Evolutionary conservation across 345 rosid genomes (phyloP).

Genomic region (Noccaea bulbosa): DNA sequence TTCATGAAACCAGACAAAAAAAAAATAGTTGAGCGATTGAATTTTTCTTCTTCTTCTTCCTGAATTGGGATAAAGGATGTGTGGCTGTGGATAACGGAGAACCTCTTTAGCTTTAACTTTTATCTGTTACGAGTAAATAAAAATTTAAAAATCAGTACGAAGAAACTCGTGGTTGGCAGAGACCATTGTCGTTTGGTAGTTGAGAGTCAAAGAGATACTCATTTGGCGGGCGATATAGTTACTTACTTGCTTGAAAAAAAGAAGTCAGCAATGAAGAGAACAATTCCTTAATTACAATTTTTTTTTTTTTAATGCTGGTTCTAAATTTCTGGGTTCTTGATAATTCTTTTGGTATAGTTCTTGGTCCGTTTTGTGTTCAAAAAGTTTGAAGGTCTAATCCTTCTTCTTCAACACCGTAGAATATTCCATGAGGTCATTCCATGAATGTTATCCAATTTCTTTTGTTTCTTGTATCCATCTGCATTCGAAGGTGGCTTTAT

Average conservation of each 20-base stretch:
- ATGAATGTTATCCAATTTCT: background rate
- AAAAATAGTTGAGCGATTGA: background rate
- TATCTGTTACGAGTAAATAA: constrained; percentile 13
- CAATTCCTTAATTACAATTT: background rate
- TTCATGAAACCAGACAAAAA: constrained; percentile 1
- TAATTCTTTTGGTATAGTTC: background rate
- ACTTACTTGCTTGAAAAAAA: constrained; percentile 2
- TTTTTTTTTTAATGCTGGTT: background rate
- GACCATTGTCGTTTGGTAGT: constrained; percentile 30
- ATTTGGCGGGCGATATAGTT: constrained; percentile 12
- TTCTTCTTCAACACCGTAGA: no score
- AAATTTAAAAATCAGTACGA: constrained; percentile 26
- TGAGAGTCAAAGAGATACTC: background rate
- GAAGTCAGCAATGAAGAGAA: constrained; percentile 5
- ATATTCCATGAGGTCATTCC: background rate
- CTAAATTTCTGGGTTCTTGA: background rate
- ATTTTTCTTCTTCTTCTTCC: background rate
- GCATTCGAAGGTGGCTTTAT: constrained; percentile 9
- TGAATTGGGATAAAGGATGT: constrained; percentile 36
- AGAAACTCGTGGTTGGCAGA: constrained; percentile 22
- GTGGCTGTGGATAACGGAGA: constrained; percentile 42
- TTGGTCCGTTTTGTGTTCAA: constrained; percentile 10
- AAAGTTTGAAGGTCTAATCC: background rate
- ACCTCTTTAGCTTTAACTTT: constrained; percentile 4
- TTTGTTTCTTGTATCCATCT: background rate